Evolutionary conservation across 345 rosid genomes (phyloP).

Genomic region (Gossypium stocksii): DNA sequence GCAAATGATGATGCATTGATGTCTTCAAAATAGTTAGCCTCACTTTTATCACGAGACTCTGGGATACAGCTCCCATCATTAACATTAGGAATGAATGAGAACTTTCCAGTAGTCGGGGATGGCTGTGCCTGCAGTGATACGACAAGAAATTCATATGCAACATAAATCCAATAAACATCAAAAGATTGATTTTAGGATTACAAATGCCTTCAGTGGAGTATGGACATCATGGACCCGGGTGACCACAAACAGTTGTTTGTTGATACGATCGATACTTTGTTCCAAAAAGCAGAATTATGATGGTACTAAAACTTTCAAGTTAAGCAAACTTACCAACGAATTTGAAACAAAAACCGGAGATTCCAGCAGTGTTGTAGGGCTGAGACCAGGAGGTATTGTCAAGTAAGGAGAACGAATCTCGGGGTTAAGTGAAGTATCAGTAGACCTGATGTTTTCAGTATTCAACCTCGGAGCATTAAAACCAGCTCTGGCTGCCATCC

Average conservation of each 20-base stretch:
- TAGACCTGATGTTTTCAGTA: constrained; percentile 62
- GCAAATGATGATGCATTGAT: constrained; percentile 60
- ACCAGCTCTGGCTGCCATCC: constrained; percentile 85
- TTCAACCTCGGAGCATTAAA: constrained; percentile 75
- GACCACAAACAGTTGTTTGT: not conserved
- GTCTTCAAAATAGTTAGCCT: constrained; percentile 57
- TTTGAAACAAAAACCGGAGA: constrained; percentile 83
- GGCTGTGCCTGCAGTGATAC: constrained; percentile 64
- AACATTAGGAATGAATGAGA: constrained; percentile 52
- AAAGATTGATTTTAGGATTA: not conserved
- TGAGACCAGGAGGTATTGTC: constrained; percentile 82
- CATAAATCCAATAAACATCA: constrained; percentile 3
- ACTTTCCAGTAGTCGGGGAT: constrained; percentile 89
- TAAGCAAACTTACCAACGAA: constrained; percentile 46
- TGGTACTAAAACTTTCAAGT: not conserved
- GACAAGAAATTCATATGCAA: constrained; percentile 11
- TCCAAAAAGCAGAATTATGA: not conserved
- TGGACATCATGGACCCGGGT: not conserved
- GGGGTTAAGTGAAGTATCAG: constrained; percentile 45
- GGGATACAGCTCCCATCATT: constrained; percentile 31
- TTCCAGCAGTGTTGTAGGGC: constrained; percentile 85
- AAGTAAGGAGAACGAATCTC: constrained; percentile 53
- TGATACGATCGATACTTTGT: not conserved
- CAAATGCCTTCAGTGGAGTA: not conserved
- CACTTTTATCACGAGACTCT: constrained; percentile 42